These are phyloP conservation scores for Trichoderma atrobrunneum DNA, from an alignment of 2,329 filamentous ascomycete genomes.

Conservation along the genomic window DNA sequence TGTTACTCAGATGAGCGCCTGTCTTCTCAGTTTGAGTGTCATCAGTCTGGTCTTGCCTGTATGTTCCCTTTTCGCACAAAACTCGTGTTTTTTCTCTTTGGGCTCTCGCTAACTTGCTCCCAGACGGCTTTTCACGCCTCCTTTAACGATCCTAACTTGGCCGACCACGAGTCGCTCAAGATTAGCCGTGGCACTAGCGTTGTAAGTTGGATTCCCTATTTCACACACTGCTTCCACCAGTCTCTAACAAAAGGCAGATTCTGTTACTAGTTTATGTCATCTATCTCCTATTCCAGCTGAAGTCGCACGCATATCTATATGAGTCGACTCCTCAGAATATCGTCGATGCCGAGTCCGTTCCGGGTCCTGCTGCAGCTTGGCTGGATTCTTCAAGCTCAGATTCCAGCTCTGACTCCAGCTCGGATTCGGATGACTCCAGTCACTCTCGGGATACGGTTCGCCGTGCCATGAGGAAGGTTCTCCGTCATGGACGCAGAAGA, in stretches of 20 bases:
- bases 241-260: conserved; percentile 45
- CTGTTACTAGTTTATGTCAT: conserved; percentile 77
- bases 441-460: conserved; percentile 61
- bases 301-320: conserved; percentile 89
- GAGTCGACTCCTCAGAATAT: conserved; percentile 89
- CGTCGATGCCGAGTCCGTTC: conserved; percentile 86
- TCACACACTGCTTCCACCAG: not conserved
- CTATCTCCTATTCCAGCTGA: conserved; percentile 86
- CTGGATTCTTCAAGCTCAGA: conserved; percentile 68
- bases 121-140: conserved; percentile 86
- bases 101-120: conserved; percentile 37
- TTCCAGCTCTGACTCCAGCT: conserved; percentile 56
- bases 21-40: conserved; percentile 83
- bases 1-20: conserved; percentile 94
- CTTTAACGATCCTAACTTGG: conserved; percentile 60
- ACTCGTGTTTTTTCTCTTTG: conserved; percentile 28
- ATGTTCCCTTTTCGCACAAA: conserved; percentile 30
- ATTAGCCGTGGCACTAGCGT: conserved; percentile 90
- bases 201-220: conserved; percentile 44
- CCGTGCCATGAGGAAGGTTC: conserved; percentile 71
- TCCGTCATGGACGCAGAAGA: conserved; percentile 66
- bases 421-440: conserved; percentile 65
- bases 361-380: conserved; percentile 78
- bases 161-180: conserved; percentile 70
- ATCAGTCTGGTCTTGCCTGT: conserved; percentile 83